Evolutionary conservation across 2,329 filamentous ascomycete genomes (phyloP).

Genomic region (Xylariaceae sp.): DNA sequence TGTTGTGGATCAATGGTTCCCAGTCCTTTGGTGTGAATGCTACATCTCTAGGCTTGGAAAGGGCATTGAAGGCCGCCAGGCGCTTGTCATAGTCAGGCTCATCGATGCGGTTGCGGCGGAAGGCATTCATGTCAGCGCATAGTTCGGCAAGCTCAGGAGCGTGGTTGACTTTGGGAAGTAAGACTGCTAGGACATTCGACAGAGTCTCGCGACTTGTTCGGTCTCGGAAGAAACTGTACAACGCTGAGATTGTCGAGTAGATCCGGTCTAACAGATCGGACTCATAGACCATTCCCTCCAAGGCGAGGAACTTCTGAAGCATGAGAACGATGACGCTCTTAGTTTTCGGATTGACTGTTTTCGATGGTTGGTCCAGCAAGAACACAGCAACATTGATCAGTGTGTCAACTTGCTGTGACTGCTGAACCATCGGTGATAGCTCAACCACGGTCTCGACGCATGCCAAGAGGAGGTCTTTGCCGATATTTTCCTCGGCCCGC

Average conservation of each 20-base stretch:
- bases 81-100: constrained; percentile 85
- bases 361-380: constrained; percentile 77
- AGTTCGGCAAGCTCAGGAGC: constrained; percentile 61
- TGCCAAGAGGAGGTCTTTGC: constrained; percentile 71
- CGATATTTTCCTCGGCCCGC: constrained; percentile 48
- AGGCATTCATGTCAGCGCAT: constrained; percentile 77
- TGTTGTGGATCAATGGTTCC: constrained; percentile 82
- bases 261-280: constrained; percentile 56
- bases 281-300: constrained; percentile 54
- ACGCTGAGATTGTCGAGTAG: constrained; percentile 67
- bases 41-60: constrained; percentile 58
- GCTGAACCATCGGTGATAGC: constrained; percentile 64
- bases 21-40: constrained; percentile 68
- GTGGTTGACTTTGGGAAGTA: constrained; percentile 59
- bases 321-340: constrained; percentile 78
- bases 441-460: constrained; percentile 76
- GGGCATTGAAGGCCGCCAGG: constrained; percentile 66
- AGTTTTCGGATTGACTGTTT: constrained; percentile 73
- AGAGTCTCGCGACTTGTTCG: constrained; percentile 68
- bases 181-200: constrained; percentile 64
- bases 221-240: constrained; percentile 91
- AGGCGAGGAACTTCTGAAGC: constrained; percentile 71
- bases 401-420: constrained; percentile 64
- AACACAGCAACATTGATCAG: constrained; percentile 76
- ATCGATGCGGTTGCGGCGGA: constrained; percentile 64